Base-by-base conservation (phyloP, 2,329 filamentous ascomycete species). In the Trichoderma endophyticum region DNA sequence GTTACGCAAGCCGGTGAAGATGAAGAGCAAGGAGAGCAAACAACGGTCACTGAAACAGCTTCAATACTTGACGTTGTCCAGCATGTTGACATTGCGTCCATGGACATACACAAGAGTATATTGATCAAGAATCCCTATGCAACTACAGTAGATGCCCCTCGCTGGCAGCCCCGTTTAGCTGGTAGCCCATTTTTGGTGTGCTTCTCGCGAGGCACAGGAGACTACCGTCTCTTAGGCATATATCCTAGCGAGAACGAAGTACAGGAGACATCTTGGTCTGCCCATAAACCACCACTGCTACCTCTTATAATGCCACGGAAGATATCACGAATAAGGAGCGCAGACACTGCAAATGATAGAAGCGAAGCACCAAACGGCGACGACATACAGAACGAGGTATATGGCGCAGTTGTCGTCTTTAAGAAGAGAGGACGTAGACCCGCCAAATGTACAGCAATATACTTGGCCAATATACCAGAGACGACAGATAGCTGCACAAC, bases 71-170 rank as follows among this genome's bases (percentile, higher is more conserved):
- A 63, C 30, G 12, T 64, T 32, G 68, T 56, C 4, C 57, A 66
- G 15, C 61, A 66, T 43, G 15, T 73, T 21, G 72, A 73, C 24
- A n/a, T 59, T 24, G 61, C 71, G 3, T 61, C 72, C 12, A 71
- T 63, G 21, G 63, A 56, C 12, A 67, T 43, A 51, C 60, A 65
- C 26, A 21, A 30, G 24, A 67, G 36, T 26, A 73, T 73, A 14
- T 15, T 71, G 12, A 73, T 73, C 18, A 71, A 69, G 11, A 72
- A 72, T 59, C 64, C 72, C 8, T 71, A 63, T 34, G 70, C 70
- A 18, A 62, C 69, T 32, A 72, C 59, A 7, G 21, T 73, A 6
- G 24, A 39, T 32, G 48, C 67, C 8, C 63, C 70, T 18, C 24
- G 51, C 15, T 72, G 64, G 63, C 69, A 72, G 18, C 63, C 70